Conservation (phyloP, 345 rosid genomes). For the Eucalyptus sideroxylon region DNA sequence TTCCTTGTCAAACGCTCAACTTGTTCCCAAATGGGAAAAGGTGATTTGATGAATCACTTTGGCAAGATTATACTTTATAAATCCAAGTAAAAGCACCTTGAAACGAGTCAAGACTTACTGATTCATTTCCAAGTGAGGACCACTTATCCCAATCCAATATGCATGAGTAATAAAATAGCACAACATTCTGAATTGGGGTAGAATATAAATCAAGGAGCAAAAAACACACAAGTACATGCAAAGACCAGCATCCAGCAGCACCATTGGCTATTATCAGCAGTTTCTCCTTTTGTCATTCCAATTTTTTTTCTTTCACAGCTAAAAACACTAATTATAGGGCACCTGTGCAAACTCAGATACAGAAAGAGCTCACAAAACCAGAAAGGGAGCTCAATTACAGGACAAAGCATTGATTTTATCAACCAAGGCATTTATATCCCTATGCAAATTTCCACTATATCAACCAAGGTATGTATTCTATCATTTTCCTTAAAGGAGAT, state of each 20-base stretch:
- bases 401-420: background rate
- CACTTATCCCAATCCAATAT: background rate
- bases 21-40: background rate
- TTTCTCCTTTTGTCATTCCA: background rate
- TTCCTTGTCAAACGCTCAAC: background rate
- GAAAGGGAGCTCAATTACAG: background rate
- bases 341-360: background rate
- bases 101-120: background rate
- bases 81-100: background rate
- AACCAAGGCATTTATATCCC: background rate
- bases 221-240: background rate
- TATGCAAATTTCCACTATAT: background rate
- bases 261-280: background rate
- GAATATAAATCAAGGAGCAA: background rate
- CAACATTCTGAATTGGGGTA: background rate
- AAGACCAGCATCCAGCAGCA: background rate
- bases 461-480: background rate
- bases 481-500: background rate
- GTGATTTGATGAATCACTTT: background rate
- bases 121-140: background rate
- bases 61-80: background rate
- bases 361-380: background rate
- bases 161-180: background rate
- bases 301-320: background rate
- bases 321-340: background rate